These are phyloP conservation scores for Alternaria gansuensis DNA, from an alignment of 2,329 filamentous ascomycete species.

Conservation along the genomic window DNA sequence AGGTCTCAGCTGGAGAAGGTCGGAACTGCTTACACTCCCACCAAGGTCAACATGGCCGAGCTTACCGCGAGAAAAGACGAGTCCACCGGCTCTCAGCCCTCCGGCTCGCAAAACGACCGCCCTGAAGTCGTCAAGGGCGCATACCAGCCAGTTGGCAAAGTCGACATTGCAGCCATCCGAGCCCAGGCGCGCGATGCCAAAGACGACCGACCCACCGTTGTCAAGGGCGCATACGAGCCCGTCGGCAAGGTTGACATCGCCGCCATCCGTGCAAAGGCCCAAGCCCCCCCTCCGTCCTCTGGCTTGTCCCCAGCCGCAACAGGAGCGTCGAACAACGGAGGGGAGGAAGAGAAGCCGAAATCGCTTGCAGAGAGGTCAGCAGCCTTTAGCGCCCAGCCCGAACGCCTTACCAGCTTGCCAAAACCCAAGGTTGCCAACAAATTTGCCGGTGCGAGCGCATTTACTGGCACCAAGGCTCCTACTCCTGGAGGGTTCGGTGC, in stretches of 20 bases:
- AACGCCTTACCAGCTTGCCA: constrained; percentile 84
- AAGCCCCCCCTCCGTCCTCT: constrained; percentile 55
- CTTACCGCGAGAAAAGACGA: constrained; percentile 77
- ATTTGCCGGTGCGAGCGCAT: constrained; percentile 76
- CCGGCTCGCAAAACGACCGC: constrained; percentile 58
- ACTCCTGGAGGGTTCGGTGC: constrained; percentile 73
- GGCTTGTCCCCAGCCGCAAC: constrained; percentile 57
- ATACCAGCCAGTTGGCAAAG: constrained; percentile 94
- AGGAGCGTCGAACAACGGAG: constrained; percentile 54
- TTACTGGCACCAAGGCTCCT: constrained; percentile 89
- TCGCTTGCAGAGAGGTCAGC: constrained; percentile 78
- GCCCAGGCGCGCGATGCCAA: constrained; percentile 70
- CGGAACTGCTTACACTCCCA: constrained; percentile 89
- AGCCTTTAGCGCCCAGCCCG: constrained; percentile 73
- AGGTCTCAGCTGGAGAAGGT: constrained; percentile 91
- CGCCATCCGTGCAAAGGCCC: constrained; percentile 84
- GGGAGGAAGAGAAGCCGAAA: constrained; percentile 61
- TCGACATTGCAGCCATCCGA: constrained; percentile 94
- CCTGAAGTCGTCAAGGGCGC: constrained; percentile 79
- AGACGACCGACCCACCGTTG: constrained; percentile 82
- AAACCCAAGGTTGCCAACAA: constrained; percentile 96
- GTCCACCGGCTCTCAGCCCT: constrained; percentile 67
- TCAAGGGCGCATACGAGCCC: constrained; percentile 94
- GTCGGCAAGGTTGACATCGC: constrained; percentile 97
- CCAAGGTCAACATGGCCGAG: constrained; percentile 91